phyloP scores from a whole-genome alignment of 306 rosid species.

The Castanea crenata region DNA sequence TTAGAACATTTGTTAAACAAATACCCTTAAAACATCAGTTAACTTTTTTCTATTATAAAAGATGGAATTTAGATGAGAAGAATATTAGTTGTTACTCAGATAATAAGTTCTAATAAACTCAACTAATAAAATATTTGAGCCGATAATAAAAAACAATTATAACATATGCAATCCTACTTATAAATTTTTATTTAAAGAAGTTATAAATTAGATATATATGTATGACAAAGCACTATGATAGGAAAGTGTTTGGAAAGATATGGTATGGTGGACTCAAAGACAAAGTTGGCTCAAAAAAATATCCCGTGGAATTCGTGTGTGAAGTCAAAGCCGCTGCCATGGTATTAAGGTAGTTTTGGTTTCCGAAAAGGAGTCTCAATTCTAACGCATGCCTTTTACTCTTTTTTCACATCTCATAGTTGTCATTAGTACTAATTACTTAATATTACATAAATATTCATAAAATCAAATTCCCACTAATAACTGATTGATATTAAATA shows the following conservation, averaged over 20 bases:
- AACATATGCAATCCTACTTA: too few relatives aligned
- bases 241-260: conserved; percentile 36
- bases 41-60: too few relatives aligned
- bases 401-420: not conserved
- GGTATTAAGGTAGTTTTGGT: conserved; percentile 36
- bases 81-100: too few relatives aligned
- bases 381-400: conserved; percentile 47
- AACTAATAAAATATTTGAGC: too few relatives aligned
- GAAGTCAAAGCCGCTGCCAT: conserved; percentile 28
- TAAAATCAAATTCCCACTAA: conserved; percentile 23
- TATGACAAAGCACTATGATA: conserved; percentile 23
- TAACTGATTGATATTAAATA: conserved; percentile 40
- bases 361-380: conserved; percentile 47
- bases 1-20: too few relatives aligned
- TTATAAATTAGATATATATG: too few relatives aligned
- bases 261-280: not conserved
- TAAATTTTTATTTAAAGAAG: too few relatives aligned
- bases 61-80: too few relatives aligned
- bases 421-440: conserved; percentile 12
- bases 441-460: not conserved
- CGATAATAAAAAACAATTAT: too few relatives aligned
- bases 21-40: too few relatives aligned
- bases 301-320: not conserved
- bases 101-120: too few relatives aligned
- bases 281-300: not conserved